These are phyloP conservation scores for Lachancea thermotolerans DNA, from an alignment of 805 yeast genomes.

Conservation along the genomic window DNA sequence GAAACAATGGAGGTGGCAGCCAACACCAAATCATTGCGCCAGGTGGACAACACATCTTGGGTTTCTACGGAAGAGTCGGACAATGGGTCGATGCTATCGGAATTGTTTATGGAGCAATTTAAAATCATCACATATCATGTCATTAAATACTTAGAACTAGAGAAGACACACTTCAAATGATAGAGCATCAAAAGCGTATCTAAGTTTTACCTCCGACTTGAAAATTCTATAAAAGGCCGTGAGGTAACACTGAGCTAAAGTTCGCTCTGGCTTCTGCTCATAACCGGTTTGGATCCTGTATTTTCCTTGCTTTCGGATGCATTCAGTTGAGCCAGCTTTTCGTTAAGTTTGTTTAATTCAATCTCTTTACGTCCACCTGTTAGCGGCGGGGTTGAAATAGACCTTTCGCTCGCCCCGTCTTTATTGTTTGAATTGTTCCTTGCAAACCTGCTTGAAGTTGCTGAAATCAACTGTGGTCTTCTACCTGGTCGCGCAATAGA, in stretches of 20 bases:
- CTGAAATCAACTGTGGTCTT: conserved; percentile 5
- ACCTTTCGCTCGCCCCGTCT: not conserved
- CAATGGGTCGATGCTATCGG: conserved; percentile 75
- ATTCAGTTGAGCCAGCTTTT: conserved; percentile 25
- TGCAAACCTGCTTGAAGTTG: conserved; percentile 7
- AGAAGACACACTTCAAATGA: not conserved
- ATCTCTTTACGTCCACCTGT: conserved; percentile 11
- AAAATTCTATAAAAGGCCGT: not conserved
- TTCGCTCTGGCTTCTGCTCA: conserved; percentile 19
- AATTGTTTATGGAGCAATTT: conserved; percentile 41
- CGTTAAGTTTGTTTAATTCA: conserved; percentile 29
- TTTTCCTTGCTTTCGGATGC: conserved; percentile 8
- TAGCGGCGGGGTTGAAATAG: conserved; percentile 4
- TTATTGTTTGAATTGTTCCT: not conserved
- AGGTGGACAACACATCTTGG: conserved; percentile 51
- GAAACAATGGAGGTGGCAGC: conserved; percentile 66
- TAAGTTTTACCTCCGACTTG: not conserved
- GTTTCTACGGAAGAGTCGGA: conserved; percentile 63
- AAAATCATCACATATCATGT: conserved; percentile 4
- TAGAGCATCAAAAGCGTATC: too few relatives aligned
- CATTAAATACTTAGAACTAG: conserved; percentile 2
- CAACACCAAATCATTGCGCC: conserved; percentile 58
- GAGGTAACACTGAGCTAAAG: not conserved
- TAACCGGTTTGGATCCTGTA: conserved; percentile 5
- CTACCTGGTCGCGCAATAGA: conserved; percentile 3